Evolutionary conservation across 768 basidiomycete genomes (phyloP), one percentile per base, ranked within the genome.

Genomic region (Boletus huronensis): DNA sequence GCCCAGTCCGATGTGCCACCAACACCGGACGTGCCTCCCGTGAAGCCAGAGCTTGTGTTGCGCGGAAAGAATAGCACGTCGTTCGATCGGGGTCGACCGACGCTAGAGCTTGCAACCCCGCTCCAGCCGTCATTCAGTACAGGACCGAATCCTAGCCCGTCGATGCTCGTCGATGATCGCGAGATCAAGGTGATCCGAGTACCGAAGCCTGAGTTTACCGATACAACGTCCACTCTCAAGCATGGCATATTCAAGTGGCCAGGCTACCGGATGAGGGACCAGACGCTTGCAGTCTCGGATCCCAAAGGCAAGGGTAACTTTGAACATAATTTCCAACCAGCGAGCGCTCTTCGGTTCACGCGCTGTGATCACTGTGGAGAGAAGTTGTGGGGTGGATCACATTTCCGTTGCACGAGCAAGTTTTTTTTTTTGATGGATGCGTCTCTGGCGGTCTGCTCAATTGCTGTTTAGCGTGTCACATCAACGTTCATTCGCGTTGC

Each of bases 341-440:
- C 91, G 58, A 96, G 86, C 63, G 82, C 94, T 28, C 75, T 98
- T 53, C 83, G 95, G 35, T 90, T 97, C 54, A 87, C 91, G 28
- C 82, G 91, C 39, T 99, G 97, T 67, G 97, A 98, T 64, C 88
- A 95, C 51, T 99, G 97, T 67, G 87, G 86, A 32, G 97, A 98
- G 67, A 99, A 98, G 77, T 85, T 98, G 85, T 99, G 95, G 94
- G 97, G 97, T 6, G 96, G 96, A 7, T 83, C 94, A n/a, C 93
- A 95, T 66, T 78, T 91, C 50, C 87, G 91, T 31, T 99, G 97
- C 68, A 82, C 86, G 60, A 79, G 96, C 93, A 66, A 67, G 92
- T 78, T 10, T 44, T 23, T 19, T 11, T 40, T n/a, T 19, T 16
- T 43, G 35, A 35, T 17, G 2, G n/a, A 3, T 21, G 1, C 9